These are phyloP conservation scores for Mortierella sp. DNA, from an alignment of 371 early-diverging fungal species.

Conservation along the genomic window DNA sequence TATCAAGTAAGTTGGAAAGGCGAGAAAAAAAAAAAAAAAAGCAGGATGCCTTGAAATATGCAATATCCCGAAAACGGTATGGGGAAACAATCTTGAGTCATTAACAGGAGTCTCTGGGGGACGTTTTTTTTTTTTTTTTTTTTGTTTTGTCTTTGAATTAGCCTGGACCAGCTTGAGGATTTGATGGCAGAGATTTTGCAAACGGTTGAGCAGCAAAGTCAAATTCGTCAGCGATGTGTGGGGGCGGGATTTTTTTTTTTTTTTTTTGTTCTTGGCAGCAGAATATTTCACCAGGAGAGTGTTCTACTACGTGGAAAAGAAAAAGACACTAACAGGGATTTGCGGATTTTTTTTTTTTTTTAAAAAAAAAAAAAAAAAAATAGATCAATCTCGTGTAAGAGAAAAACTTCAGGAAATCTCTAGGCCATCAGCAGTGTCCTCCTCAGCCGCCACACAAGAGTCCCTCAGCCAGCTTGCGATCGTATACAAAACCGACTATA, in stretches of 20 bases:
- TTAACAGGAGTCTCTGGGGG: neutral
- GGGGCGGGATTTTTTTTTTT: no score
- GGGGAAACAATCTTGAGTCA: neutral
- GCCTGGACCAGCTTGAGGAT: conserved; percentile 43
- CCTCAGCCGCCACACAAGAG: conserved; percentile 57
- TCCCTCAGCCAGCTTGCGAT: conserved; percentile 70
- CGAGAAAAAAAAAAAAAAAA: neutral
- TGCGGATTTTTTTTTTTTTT: no score
- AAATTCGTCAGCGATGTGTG: conserved; percentile 25
- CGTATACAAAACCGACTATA: conserved; percentile 72
- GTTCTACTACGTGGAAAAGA: no score
- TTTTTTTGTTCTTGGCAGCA: no score
- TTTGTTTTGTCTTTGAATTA: no score
- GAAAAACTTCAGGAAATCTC: conserved; percentile 35
- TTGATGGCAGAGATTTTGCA: conserved; percentile 50
- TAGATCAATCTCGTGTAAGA: conserved; percentile 43
- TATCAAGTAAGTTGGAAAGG: conserved; percentile 32
- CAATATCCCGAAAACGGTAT: no score
- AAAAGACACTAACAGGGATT: no score
- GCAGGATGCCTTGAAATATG: no score
- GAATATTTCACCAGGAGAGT: no score
- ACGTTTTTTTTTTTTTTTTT: neutral
- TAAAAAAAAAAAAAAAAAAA: no score
- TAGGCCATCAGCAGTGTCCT: conserved; percentile 21
- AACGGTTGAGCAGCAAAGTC: conserved; percentile 41